Percentiles rank a stretch among this genome's conserved stretches.
Conservation (phyloP, 495 filamentous ascomycete genomes). For the Neurospora sp. region DNA sequence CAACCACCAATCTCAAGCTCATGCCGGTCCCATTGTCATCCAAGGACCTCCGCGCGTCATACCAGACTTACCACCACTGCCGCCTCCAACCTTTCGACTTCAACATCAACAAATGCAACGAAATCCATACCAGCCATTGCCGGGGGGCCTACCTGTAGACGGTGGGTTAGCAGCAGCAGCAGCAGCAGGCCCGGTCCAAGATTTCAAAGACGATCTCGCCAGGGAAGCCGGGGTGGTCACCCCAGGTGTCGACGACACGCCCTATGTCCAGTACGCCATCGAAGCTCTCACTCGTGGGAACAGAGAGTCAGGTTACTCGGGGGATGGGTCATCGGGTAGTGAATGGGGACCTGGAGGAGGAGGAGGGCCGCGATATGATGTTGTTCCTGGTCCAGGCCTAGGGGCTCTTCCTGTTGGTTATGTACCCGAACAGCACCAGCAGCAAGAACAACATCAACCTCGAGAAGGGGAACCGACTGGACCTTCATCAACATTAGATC, state of each 20-base stretch:
- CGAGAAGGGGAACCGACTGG: neutral
- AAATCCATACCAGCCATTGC: slow-evolving; percentile 1
- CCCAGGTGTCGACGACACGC: slow-evolving; percentile 38
- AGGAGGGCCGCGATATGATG: neutral
- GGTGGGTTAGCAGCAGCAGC: slow-evolving; percentile 23
- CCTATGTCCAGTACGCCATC: slow-evolving; percentile 39
- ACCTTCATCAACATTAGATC: neutral
- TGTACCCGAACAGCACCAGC: slow-evolving; percentile 1
- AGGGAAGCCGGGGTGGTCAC: slow-evolving; percentile 35
- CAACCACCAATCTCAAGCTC: neutral
- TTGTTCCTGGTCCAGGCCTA: neutral
- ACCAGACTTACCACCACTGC: neutral
- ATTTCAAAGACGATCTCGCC: slow-evolving; percentile 35
- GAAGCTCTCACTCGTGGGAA: slow-evolving; percentile 31
- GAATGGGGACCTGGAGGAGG: slow-evolving; percentile 5
- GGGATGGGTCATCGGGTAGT: slow-evolving; percentile 19
- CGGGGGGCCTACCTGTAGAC: slow-evolving; percentile 5
- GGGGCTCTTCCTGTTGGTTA: neutral
- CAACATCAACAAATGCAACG: neutral
- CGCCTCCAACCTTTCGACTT: neutral
- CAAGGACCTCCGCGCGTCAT: neutral
- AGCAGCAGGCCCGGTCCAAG: slow-evolving; percentile 22
- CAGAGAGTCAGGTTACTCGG: slow-evolving; percentile 22
- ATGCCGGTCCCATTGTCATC: neutral
- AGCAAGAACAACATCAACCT: slow-evolving; percentile 1